Base-by-base conservation (phyloP, 2,329 filamentous ascomycete species). In the Diplodia corticola region DNA sequence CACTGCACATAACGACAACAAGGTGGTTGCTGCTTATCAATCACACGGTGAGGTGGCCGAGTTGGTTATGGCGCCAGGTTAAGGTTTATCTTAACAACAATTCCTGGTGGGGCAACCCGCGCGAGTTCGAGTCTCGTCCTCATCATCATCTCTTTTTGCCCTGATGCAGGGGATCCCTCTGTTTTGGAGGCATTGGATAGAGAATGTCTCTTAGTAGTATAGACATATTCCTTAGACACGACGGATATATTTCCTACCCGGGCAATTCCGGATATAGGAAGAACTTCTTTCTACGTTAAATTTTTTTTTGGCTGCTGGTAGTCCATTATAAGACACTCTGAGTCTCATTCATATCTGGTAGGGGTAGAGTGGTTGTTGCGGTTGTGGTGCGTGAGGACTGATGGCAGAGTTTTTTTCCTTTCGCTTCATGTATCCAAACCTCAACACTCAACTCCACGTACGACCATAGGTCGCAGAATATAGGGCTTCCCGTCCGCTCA, bases 61-160 rank as follows among this genome's bases (percentile, higher is more conserved):
- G 61, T 64, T 64, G 61, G 61, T 64, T 64, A 64, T 64, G 61
- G 61, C 61, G 61, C 61, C 61, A 64, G 61, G 61, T 64, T 64
- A 64, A 64, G 61, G 61, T 54, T 20, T 54, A 54, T 26, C 35
- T 54, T 64, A 53, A 54, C 48, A 44, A 12, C 46, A 53, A 40
- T 64, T 64, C 60, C 60, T 64, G 60, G 60, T 64, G 60, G 60
- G 49, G 60, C 60, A 64, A 64, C 49, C 60, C 60, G 60, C 60
- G 60, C 60, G 60, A 64, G 60, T 64, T 64, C 60, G 48, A 64
- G 60, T 64, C 60, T 64, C 60, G 60, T 54, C 61, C 49, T 54
- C 61, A 64, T 64, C 61, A 64, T 37, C 17, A 54, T 46, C 22
- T 26, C 35, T 53, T 64, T 64, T 61, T 61, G 37, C 57, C 7